A percentile compares a stretch with the other conserved stretches of the same genome.
These are phyloP conservation scores for Lactifluus piperatus DNA, from an alignment of 768 basidiomycete genomes.

Conservation along the genomic window DNA sequence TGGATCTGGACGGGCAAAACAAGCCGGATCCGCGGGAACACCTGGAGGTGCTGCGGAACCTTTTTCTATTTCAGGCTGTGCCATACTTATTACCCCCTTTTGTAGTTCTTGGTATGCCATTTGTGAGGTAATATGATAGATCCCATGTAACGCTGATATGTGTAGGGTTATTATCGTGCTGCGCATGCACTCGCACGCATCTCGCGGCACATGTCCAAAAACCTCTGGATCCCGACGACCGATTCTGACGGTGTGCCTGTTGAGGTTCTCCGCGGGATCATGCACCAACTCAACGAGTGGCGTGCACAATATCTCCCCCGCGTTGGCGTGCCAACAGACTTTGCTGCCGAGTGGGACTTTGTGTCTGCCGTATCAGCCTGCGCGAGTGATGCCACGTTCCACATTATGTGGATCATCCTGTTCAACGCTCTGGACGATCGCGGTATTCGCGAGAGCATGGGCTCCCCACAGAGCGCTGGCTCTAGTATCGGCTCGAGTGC, in stretches of 20 bases:
- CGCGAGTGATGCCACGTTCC: constrained; percentile 84
- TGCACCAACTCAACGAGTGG: constrained; percentile 58
- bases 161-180: constrained; percentile 75
- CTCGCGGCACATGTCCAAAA: constrained; percentile 71
- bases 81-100: constrained; percentile 9
- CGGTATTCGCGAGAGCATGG: constrained; percentile 63
- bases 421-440: constrained; percentile 80
- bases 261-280: constrained; percentile 49
- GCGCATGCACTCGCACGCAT: constrained; percentile 78
- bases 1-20: constrained; percentile 33
- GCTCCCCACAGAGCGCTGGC: constrained; percentile 36
- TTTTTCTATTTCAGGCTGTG: neutral
- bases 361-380: constrained; percentile 64
- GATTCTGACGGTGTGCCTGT: constrained; percentile 72
- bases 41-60: constrained; percentile 49
- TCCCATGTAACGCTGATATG: constrained; percentile 12
- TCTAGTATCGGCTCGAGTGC: constrained; percentile 24
- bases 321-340: constrained; percentile 82
- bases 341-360: constrained; percentile 86
- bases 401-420: constrained; percentile 84
- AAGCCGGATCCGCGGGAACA: constrained; percentile 54
- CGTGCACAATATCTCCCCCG: constrained; percentile 61
- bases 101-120: constrained; percentile 59
- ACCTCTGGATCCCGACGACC: constrained; percentile 71
- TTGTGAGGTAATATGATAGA: neutral